A percentile compares a stretch with the other conserved stretches of the same genome.
Conservation (phyloP, 495 filamentous ascomycete genomes). For the Rostrohypoxylon terebratum region DNA sequence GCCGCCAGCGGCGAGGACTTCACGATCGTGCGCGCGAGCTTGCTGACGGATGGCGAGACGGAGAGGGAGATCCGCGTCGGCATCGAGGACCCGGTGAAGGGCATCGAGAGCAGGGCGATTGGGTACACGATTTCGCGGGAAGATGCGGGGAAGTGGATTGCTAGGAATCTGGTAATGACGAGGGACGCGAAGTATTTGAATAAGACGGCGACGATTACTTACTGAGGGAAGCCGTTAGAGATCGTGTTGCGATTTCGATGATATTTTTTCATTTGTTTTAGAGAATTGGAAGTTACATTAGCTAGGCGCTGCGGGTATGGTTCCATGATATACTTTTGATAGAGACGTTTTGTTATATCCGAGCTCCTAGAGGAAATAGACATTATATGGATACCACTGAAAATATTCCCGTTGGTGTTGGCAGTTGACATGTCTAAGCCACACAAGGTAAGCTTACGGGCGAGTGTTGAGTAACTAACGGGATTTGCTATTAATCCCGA, state of each 20-base stretch:
- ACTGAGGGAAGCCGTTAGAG: neutral
- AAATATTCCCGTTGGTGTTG: too few relatives aligned
- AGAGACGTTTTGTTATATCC: too few relatives aligned
- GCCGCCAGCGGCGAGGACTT: constrained; percentile 54
- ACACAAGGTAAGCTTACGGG: neutral
- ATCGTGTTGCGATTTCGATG: neutral
- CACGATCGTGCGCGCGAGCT: constrained; percentile 60
- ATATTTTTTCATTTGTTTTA: neutral
- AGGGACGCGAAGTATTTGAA: constrained; percentile 29
- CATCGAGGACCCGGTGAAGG: constrained; percentile 51
- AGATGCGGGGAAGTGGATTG: constrained; percentile 58
- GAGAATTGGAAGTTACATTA: neutral
- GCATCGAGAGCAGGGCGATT: constrained; percentile 50
- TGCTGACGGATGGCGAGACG: constrained; percentile 46
- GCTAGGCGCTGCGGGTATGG: too few relatives aligned
- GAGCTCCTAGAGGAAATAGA: too few relatives aligned
- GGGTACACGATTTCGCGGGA: constrained; percentile 60
- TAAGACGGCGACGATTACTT: constrained; percentile 44
- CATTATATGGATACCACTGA: too few relatives aligned
- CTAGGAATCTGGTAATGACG: constrained; percentile 42
- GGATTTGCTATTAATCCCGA: too few relatives aligned
- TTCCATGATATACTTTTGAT: too few relatives aligned
- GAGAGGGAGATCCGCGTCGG: constrained; percentile 54
- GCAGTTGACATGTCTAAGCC: too few relatives aligned
- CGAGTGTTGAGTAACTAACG: neutral